These are phyloP conservation scores for Populus tremula DNA, from an alignment of 345 rosid genomes.

Conservation along the genomic window DNA sequence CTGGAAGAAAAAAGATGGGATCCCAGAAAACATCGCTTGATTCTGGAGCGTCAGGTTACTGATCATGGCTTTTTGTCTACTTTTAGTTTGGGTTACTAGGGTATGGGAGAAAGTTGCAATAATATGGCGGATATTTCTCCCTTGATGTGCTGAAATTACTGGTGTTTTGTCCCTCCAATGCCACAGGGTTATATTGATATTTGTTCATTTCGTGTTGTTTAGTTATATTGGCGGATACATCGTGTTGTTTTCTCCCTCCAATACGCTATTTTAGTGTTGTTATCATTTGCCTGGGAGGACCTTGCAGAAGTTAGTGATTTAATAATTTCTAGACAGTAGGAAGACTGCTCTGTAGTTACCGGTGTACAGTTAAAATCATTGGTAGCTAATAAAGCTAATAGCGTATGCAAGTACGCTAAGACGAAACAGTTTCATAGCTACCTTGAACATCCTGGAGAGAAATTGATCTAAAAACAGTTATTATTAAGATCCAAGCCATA, in stretches of 20 bases:
- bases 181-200: neutral
- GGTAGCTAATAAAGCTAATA: neutral
- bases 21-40: neutral
- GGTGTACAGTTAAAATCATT: no score
- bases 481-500: neutral
- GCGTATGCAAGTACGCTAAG: neutral
- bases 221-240: neutral
- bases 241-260: no score
- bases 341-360: neutral
- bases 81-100: neutral
- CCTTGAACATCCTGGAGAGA: neutral
- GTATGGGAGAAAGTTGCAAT: neutral
- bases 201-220: neutral
- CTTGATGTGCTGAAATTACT: neutral
- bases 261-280: no score
- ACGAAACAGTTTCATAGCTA: neutral
- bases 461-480: neutral
- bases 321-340: neutral
- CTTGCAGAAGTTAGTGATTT: neutral
- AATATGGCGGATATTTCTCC: neutral
- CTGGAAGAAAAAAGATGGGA: constrained; percentile 1
- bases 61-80: neutral
- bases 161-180: neutral
- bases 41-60: neutral
- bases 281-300: no score